Evolutionary conservation across 805 yeast genomes (phyloP), one percentile per base, ranked within the genome.

Genomic region (Candida silvicultrix): DNA sequence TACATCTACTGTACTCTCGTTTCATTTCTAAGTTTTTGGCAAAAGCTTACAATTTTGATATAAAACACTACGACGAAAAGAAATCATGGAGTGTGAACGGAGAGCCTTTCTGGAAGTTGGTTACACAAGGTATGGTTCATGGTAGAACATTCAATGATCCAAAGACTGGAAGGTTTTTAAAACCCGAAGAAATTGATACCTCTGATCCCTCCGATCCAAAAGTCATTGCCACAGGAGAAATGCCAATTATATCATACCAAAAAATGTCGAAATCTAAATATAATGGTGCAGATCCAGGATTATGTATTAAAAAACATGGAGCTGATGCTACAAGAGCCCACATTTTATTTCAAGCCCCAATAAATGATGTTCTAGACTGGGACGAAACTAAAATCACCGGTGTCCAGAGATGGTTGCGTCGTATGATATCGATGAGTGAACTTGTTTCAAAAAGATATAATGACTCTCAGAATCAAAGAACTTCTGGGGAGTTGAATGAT

Each of bases 41-140:
- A 14, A 74, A 78, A 89, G 89, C 2, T 57, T 74, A 51, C 89
- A 95, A 90, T 70, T 75, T 44, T 89, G 89, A 7, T 62, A 70
- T 2, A 7, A 32, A 32, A 10, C 19, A 32, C 8, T 11, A 28
- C 12, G 31, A 28, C 12, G 31, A 28, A 10, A 5, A 7, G 4
- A 28, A 28, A 28, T 28, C 31, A 28, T 28, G 31, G 31, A 10
- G 12, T 14, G 53, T 69, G 41, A 66, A 67, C 4, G 89, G 87
- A 21, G 99, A 94, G 59, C 99, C 99, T 2, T 80, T 94, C 58
- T 75, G 69, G 46, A 77, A 76, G 49, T 70, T 94, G 32, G 82
- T 92, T 2, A 90, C 97, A 2, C 98, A 92, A 63, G 99, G 99
- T 16, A 94, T 94, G 99, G 99, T 94, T 4, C 97, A 92, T 50